Base-by-base conservation (phyloP, 179 eudicot species). In the Beta macrorhiza region DNA sequence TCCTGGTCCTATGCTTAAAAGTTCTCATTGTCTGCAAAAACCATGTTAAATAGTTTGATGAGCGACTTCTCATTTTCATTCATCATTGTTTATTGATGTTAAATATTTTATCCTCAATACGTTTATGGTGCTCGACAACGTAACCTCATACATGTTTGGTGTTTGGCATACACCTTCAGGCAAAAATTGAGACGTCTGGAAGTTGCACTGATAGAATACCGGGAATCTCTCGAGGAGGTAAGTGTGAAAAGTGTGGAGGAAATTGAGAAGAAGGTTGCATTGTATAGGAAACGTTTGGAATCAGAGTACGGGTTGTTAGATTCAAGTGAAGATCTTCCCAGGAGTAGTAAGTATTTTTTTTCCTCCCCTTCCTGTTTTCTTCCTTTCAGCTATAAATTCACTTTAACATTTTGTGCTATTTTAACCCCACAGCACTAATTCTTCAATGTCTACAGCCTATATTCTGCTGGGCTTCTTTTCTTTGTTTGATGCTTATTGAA, bases 131-230 rank as follows among this genome's bases (percentile, higher is more conserved):
- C 67, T 47, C 47, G 8, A 49, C 62, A 62, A 29, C 51, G 0
- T 45, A 59, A 58, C 37, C 61, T 70, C 9, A 37, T 69, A 37
- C 29, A n/a, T 79, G 61, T 52, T 11, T 63, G 63, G 20, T 68
- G 42, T 69, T 70, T 71, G 72, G 44, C 59, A 32, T 7, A n/a
- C 37, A 32, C 52, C 49, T 57, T 77, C 78, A 95, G 99, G 72
- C 99, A 93, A 90, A 93, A 93, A 76, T 78, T 96, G 87, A 92
- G 99, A 81, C 91, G 90, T 47, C 84, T 96, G 73, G 99, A 96
- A 86, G 99, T 94, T 86, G 96, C 93, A 42, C 73, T 94, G 88
- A 96, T 96, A 80, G 97, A 94, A 89, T 94, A 94, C 78, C 98
- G 94, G 72, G 99, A 94, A 88, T 86, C 90, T 70, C 91, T 96